Conservation (phyloP, 2,329 filamentous ascomycete genomes). For the Allantophomopsis cytisporea region DNA sequence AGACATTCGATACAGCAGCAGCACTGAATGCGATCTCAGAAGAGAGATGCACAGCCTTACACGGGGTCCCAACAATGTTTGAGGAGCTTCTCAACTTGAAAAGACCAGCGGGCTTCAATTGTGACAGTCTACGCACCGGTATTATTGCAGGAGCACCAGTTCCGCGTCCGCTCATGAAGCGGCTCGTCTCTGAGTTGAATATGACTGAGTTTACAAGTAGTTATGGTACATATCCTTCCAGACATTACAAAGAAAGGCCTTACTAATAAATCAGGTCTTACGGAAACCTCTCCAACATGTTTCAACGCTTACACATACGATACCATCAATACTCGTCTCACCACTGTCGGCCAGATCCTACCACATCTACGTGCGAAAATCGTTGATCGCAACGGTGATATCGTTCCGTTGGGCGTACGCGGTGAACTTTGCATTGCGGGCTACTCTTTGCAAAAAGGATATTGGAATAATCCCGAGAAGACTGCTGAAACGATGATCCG, state of each 20-base stretch:
- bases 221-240: slow-evolving; percentile 22
- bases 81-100: slow-evolving; percentile 12
- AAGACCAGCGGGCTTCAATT: slow-evolving; percentile 8
- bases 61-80: slow-evolving; percentile 70
- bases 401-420: slow-evolving; percentile 51
- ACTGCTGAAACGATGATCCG: slow-evolving; percentile 46
- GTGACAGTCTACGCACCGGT: slow-evolving; percentile 51
- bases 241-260: too few relatives aligned
- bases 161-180: slow-evolving; percentile 60
- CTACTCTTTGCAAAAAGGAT: slow-evolving; percentile 58
- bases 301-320: slow-evolving; percentile 71
- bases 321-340: slow-evolving; percentile 48
- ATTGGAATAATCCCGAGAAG: slow-evolving; percentile 61
- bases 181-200: slow-evolving; percentile 55
- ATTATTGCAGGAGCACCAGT: slow-evolving; percentile 72
- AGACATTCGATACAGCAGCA: slow-evolving; percentile 56
- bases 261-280: too few relatives aligned
- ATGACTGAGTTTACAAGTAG: slow-evolving; percentile 64
- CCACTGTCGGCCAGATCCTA: slow-evolving; percentile 62
- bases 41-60: slow-evolving; percentile 59
- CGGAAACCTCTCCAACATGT: slow-evolving; percentile 65
- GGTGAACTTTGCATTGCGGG: slow-evolving; percentile 70
- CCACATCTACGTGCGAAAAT: slow-evolving; percentile 69
- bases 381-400: slow-evolving; percentile 49
- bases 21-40: slow-evolving; percentile 53